These are phyloP conservation scores for Monoraphidium neglectum DNA, from an alignment of 139 green algal species.

Conservation along the genomic window DNA sequence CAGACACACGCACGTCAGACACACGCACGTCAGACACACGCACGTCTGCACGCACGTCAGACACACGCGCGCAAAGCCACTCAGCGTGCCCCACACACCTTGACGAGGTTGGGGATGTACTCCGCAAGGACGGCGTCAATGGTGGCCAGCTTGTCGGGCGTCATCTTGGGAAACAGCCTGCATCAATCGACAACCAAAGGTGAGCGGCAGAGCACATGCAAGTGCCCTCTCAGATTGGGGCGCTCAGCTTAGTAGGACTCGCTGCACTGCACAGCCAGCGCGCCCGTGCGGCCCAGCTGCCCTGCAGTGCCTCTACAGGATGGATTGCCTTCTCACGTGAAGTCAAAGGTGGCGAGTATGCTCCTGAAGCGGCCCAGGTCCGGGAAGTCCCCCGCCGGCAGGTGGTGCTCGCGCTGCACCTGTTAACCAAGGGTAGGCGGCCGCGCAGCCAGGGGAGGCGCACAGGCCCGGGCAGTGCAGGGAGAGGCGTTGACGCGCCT, in stretches of 20 bases:
- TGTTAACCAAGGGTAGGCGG: constrained; percentile 35
- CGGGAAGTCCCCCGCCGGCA: constrained; percentile 91
- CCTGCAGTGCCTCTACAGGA: no score
- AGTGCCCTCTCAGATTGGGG: no score
- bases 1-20: no score
- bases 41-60: not conserved
- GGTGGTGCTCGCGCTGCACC: constrained; percentile 90
- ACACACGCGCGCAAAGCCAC: not conserved
- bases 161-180: constrained; percentile 43
- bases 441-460: not conserved
- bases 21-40: not conserved
- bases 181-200: no score
- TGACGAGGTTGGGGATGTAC: constrained; percentile 18
- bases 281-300: no score
- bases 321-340: constrained; percentile 36
- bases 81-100: not conserved
- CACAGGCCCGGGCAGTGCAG: no score
- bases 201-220: no score
- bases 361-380: constrained; percentile 82
- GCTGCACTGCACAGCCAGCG: no score
- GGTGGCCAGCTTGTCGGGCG: constrained; percentile 50
- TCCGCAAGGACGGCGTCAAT: no score
- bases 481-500: no score
- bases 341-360: constrained; percentile 84
- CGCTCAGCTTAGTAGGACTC: no score